Evolutionary conservation across 2,329 filamentous ascomycete species (phyloP).

Genomic region (Atkinsonella texensis): DNA sequence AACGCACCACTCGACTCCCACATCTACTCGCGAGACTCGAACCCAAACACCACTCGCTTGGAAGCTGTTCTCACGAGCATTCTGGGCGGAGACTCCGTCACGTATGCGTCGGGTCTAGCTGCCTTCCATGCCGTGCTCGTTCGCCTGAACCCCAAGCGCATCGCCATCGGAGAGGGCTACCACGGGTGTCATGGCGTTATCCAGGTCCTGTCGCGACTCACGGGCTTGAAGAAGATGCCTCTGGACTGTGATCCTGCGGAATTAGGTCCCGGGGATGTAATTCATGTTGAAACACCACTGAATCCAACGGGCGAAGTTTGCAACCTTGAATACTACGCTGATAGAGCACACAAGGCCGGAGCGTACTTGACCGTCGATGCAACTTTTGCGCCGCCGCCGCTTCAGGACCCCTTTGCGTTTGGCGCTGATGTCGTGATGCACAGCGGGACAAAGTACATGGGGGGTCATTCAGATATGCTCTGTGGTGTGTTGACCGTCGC

Average conservation of each 20-base stretch:
- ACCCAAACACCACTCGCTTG: slow-evolving; percentile 72
- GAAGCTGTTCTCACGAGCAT: slow-evolving; percentile 70
- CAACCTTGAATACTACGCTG: slow-evolving; percentile 59
- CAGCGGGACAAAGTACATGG: slow-evolving; percentile 89
- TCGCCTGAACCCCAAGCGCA: slow-evolving; percentile 68
- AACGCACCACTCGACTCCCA: slow-evolving; percentile 47
- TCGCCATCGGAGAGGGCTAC: slow-evolving; percentile 78
- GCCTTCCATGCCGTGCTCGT: slow-evolving; percentile 82
- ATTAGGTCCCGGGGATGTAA: slow-evolving; percentile 65
- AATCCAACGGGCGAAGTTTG: slow-evolving; percentile 81
- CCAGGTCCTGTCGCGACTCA: slow-evolving; percentile 59
- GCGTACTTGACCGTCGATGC: slow-evolving; percentile 75
- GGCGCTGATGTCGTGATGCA: slow-evolving; percentile 88
- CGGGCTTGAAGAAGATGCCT: slow-evolving; percentile 58
- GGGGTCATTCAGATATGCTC: slow-evolving; percentile 87
- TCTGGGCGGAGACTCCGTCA: slow-evolving; percentile 56
- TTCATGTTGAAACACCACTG: slow-evolving; percentile 87
- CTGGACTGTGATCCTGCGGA: slow-evolving; percentile 56
- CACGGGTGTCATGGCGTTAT: slow-evolving; percentile 90
- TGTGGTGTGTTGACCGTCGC: slow-evolving; percentile 69
- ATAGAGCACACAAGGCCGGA: slow-evolving; percentile 57
- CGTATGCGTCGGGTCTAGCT: slow-evolving; percentile 74
- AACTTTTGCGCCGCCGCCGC: slow-evolving; percentile 82
- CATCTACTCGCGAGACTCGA: slow-evolving; percentile 72
- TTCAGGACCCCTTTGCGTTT: slow-evolving; percentile 72